phyloP scores from a whole-genome alignment of 1,139 yeast species.

The Taphrina deformans region DNA sequence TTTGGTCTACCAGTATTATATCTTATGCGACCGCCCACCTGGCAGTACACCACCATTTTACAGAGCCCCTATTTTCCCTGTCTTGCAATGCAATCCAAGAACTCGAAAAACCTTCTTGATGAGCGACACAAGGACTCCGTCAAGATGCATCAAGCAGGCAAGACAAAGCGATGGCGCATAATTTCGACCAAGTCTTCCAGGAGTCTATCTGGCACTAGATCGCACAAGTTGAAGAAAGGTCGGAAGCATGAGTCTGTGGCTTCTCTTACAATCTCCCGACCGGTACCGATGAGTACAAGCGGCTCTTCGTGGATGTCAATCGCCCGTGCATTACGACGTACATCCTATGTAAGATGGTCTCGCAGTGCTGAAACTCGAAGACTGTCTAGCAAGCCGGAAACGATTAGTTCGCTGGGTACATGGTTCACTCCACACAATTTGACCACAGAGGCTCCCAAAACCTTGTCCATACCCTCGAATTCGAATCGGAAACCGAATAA shows the following conservation, averaged over 20 bases:
- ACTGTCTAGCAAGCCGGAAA: neutral
- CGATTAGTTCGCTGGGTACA: slow-evolving; percentile 11
- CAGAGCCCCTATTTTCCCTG: neutral
- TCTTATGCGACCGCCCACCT: neutral
- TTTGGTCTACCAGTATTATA: neutral
- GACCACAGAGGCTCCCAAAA: neutral
- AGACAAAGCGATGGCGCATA: neutral
- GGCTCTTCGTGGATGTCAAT: slow-evolving; percentile 1
- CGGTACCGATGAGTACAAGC: neutral
- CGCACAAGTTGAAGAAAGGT: neutral
- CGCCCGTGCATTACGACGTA: slow-evolving; percentile 3
- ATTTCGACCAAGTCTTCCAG: neutral
- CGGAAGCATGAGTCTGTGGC: neutral
- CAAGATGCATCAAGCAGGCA: neutral
- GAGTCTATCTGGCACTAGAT: neutral
- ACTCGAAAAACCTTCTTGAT: neutral
- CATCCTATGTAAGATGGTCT: neutral
- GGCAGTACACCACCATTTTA: neutral
- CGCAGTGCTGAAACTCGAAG: neutral
- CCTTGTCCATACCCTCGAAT: too few relatives aligned
- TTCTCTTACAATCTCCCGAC: neutral
- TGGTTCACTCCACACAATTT: neutral
- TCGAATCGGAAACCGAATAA: neutral
- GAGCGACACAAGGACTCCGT: neutral
- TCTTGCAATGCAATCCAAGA: neutral